A percentile compares a stretch with the other conserved stretches of the same genome.
These are phyloP conservation scores for Sordaria brevicollis DNA, from an alignment of 495 filamentous ascomycete species.

Conservation along the genomic window DNA sequence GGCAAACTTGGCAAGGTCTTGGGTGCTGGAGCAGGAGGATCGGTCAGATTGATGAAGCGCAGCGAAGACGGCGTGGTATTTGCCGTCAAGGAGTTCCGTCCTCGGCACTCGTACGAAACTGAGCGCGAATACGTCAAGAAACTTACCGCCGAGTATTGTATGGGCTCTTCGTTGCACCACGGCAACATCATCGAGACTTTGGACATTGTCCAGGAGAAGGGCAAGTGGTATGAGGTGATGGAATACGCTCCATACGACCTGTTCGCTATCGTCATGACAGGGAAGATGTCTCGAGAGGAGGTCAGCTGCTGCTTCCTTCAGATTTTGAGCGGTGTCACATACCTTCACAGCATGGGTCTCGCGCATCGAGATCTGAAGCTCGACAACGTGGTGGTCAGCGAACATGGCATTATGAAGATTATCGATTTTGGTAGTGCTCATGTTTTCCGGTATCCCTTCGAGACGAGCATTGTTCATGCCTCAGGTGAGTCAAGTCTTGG, in stretches of 20 bases:
- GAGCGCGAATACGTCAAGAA: constrained; percentile 97
- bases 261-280: constrained; percentile 98
- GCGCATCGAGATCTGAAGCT: constrained; percentile 95
- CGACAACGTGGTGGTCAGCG: constrained; percentile 96
- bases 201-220: constrained; percentile 92
- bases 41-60: constrained; percentile 88
- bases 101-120: constrained; percentile 86
- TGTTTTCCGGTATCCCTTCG: constrained; percentile 95
- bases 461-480: constrained; percentile 78
- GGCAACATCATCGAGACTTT: constrained; percentile 98
- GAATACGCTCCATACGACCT: constrained; percentile 97
- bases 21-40: constrained; percentile 89
- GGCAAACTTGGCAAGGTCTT: constrained; percentile 90
- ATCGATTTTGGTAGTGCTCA: constrained; percentile 98
- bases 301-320: constrained; percentile 86
- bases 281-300: constrained; percentile 92
- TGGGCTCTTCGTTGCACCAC: constrained; percentile 93
- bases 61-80: constrained; percentile 85
- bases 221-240: constrained; percentile 98
- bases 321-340: constrained; percentile 93
- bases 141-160: constrained; percentile 98
- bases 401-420: constrained; percentile 98
- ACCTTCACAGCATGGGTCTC: constrained; percentile 90
- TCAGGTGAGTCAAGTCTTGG: constrained; percentile 51
- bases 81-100: constrained; percentile 93